Evolutionary conservation across 331 rosid species (phyloP), one percentile per base, ranked within the genome.

Genomic region (Malus hybrid): DNA sequence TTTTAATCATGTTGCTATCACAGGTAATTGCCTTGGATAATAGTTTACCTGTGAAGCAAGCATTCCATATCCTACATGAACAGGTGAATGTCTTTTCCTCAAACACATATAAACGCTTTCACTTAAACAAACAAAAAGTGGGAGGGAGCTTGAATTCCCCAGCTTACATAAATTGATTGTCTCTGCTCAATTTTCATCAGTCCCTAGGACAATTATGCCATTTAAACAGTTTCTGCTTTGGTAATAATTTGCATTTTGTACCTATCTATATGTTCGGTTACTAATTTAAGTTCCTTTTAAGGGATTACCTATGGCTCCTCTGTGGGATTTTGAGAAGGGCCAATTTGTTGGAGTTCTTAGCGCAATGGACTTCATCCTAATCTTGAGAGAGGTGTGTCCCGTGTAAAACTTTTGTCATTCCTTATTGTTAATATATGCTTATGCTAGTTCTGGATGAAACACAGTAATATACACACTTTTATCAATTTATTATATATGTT

Each of bases 231-330:
- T 79, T 16, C 36, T 15, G 36, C 19, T 65, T 42, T 80, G 78
- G 54, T 69, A 69, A 76, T 73, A 71, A 28, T 81, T 78, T 77
- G 57, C 55, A 80, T 69, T n/a, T 20, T 34, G 39, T 15, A 39
- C 67, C 31, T 68, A 27, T 79, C 56, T 61, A 68, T 46, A 66
- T 70, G 7, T 33, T 71, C 42, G 39, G 28, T 66, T 83, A 12
- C 79, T 87, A 36, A 81, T 42, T 65, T 31, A 74, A 81, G 78
- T 81, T 82, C 52, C 50, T 80, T 79, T 27, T 44, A 91, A 94
- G 97, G 97, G 97, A 78, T 81, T 92, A 69, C 91, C 97, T 62
- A 83, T 85, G 82, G 97, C 97, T 85, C 97, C 99, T 73, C 97
- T 92, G 57, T 94, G 97, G 93, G 96, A 94, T 84, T 79, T 86